Conservation (phyloP, 805 yeast genomes). For the Candida coquimbonensis region DNA sequence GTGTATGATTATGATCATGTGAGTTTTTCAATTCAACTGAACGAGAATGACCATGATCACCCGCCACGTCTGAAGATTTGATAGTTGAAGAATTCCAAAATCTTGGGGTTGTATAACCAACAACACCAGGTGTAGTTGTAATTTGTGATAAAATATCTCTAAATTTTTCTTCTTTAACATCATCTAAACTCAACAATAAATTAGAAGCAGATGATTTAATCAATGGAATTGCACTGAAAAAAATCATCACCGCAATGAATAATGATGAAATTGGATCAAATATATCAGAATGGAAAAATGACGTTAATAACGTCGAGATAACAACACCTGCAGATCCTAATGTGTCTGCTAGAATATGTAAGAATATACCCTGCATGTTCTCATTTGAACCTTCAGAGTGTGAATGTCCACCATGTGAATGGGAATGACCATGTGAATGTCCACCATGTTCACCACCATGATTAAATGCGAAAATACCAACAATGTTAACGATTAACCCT, state of each 20-base stretch:
- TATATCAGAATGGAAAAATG: constrained; percentile 57
- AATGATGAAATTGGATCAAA: constrained; percentile 92
- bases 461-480: constrained; percentile 91
- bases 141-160: constrained; percentile 64
- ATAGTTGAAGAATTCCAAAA: constrained; percentile 66
- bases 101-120: constrained; percentile 81
- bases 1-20: not conserved
- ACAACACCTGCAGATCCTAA: constrained; percentile 96
- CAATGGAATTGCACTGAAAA: constrained; percentile 77
- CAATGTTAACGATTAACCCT: constrained; percentile 82
- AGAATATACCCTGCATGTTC: constrained; percentile 89
- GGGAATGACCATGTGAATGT: constrained; percentile 38
- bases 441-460: constrained; percentile 59
- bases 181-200: constrained; percentile 55
- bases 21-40: constrained; percentile 7
- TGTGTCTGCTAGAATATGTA: constrained; percentile 93
- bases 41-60: constrained; percentile 20
- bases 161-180: constrained; percentile 52
- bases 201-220: constrained; percentile 74
- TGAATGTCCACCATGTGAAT: constrained; percentile 21
- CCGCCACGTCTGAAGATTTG: constrained; percentile 18
- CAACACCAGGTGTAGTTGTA: constrained; percentile 66
- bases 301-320: constrained; percentile 75
- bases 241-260: constrained; percentile 73
- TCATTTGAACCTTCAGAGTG: constrained; percentile 35